Evolutionary conservation across 768 basidiomycete species (phyloP).

Genomic region (Kwoniella sp.): DNA sequence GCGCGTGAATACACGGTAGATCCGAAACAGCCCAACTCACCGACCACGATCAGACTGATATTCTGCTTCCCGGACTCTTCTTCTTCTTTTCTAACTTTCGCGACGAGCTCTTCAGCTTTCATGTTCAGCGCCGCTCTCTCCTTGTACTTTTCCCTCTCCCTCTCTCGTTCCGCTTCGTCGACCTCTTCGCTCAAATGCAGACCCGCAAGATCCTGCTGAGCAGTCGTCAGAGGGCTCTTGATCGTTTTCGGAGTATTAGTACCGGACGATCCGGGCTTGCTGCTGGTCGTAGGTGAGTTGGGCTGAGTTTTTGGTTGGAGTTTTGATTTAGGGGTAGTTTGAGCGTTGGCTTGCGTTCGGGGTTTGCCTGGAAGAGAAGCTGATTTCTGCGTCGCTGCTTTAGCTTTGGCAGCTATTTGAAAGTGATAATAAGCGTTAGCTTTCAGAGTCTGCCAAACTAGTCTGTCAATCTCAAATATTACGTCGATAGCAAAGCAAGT

Average conservation of each 20-base stretch:
- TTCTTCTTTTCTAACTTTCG: constrained; percentile 68
- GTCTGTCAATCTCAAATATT: constrained; percentile 10
- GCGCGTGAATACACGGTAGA: neutral
- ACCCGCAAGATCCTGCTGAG: constrained; percentile 72
- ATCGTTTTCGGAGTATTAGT: constrained; percentile 18
- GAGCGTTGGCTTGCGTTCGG: constrained; percentile 7
- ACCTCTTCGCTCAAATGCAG: constrained; percentile 67
- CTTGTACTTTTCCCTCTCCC: constrained; percentile 46
- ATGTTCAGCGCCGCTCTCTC: constrained; percentile 66
- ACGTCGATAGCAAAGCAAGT: neutral
- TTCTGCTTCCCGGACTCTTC: constrained; percentile 64
- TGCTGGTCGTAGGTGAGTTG: constrained; percentile 28
- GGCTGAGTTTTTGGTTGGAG: constrained; percentile 33
- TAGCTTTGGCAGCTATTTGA: constrained; percentile 39
- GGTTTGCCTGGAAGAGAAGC: constrained; percentile 47
- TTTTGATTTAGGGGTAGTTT: constrained; percentile 15
- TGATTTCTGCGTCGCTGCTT: constrained; percentile 40
- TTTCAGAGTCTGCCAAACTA: neutral
- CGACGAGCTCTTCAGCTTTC: constrained; percentile 77
- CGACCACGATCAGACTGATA: constrained; percentile 88
- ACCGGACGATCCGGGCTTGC: constrained; percentile 31
- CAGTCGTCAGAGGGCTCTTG: constrained; percentile 58
- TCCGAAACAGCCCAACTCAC: constrained; percentile 59
- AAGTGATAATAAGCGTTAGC: constrained; percentile 8
- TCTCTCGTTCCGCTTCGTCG: constrained; percentile 53